A percentile compares a stretch with the other conserved stretches of the same genome.
These are phyloP conservation scores for Talaromyces sp. DNA, from an alignment of 2,329 filamentous ascomycete genomes.

Conservation along the genomic window DNA sequence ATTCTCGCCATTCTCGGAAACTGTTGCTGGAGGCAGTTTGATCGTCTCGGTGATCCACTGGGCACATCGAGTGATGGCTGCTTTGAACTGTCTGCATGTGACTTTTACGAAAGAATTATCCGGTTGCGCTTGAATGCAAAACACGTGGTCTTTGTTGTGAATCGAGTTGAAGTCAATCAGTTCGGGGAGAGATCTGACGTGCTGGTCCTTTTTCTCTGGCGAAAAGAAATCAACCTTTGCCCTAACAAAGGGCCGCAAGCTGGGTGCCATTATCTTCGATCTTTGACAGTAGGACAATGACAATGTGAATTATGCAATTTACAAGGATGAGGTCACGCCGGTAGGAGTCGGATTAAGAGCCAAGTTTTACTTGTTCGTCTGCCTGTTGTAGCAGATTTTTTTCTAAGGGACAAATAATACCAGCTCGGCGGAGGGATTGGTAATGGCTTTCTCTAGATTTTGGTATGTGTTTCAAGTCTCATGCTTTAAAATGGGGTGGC, in stretches of 20 bases:
- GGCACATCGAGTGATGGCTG: not conserved
- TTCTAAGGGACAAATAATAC: not conserved
- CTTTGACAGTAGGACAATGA: not conserved
- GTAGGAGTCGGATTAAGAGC: not conserved
- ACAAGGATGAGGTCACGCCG: not conserved
- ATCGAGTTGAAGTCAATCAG: constrained; percentile 5
- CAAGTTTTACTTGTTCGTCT: not conserved
- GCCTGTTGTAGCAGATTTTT: not conserved
- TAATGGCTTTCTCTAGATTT: not conserved
- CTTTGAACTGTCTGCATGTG: not conserved
- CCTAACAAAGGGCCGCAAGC: not conserved
- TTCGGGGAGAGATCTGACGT: not conserved
- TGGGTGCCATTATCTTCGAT: not conserved
- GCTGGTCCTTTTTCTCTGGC: not conserved
- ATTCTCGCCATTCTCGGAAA: not conserved
- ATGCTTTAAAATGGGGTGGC: not conserved
- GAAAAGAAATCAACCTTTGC: not conserved
- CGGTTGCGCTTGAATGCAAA: constrained; percentile 5
- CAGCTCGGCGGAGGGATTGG: not conserved
- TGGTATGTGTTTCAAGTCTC: not conserved
- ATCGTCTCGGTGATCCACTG: constrained; percentile 4
- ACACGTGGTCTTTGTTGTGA: constrained; percentile 1
- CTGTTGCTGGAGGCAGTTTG: not conserved
- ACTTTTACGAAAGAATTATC: not conserved
- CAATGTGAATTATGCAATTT: not conserved